These are phyloP conservation scores for Stereocaulon alpinum DNA, from an alignment of 495 filamentous ascomycete genomes.

Conservation along the genomic window DNA sequence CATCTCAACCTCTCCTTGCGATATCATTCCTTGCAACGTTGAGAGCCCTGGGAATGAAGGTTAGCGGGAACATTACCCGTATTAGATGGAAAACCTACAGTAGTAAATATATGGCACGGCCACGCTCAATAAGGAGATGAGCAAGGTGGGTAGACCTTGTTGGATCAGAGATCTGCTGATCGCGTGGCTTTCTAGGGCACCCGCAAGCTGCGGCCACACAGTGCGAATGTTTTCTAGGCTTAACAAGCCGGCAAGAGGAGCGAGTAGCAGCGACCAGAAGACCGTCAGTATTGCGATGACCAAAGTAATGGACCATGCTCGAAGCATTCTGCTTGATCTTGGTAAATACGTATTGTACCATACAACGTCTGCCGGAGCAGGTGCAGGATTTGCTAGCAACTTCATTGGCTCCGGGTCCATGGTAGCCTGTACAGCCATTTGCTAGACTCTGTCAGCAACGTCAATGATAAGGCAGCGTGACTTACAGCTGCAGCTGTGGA, in stretches of 20 bases:
- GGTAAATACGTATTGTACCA: slow-evolving; percentile 93
- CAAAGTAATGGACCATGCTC: slow-evolving; percentile 71
- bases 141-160: slow-evolving; percentile 75
- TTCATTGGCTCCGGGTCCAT: slow-evolving; percentile 80
- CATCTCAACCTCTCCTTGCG: slow-evolving; percentile 87
- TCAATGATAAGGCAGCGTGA: neutral
- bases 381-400: slow-evolving; percentile 75
- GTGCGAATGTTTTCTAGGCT: slow-evolving; percentile 66
- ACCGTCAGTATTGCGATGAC: slow-evolving; percentile 73
- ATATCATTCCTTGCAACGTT: slow-evolving; percentile 85
- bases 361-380: slow-evolving; percentile 77
- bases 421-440: slow-evolving; percentile 90
- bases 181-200: slow-evolving; percentile 53
- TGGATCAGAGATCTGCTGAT: slow-evolving; percentile 67
- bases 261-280: slow-evolving; percentile 80
- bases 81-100: slow-evolving; percentile 38
- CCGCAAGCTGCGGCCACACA: slow-evolving; percentile 59
- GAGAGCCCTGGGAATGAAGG: slow-evolving; percentile 50
- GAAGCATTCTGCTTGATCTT: slow-evolving; percentile 56
- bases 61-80: neutral
- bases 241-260: slow-evolving; percentile 67
- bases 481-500: slow-evolving; percentile 66
- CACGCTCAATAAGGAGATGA: slow-evolving; percentile 76
- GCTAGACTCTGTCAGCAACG: slow-evolving; percentile 29
- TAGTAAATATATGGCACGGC: slow-evolving; percentile 91